A percentile compares a stretch with the other conserved stretches of the same genome.
phyloP scores from a whole-genome alignment of 106 monocot species.

The Iris macrosiphon region DNA sequence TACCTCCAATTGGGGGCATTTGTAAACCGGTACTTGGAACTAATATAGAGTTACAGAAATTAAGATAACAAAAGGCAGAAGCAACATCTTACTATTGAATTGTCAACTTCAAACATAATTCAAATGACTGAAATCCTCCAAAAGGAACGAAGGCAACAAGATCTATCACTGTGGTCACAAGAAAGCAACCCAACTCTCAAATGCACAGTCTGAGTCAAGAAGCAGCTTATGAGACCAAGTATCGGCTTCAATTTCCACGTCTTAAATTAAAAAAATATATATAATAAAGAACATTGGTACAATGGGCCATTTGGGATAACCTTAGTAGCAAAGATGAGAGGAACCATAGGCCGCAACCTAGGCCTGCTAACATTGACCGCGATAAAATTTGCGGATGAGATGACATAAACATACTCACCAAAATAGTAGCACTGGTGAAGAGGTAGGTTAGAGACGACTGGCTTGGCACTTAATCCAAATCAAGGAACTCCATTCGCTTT shows the following conservation, averaged over 20 bases:
- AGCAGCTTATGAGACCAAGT: background rate
- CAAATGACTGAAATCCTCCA: background rate
- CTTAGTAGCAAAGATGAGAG: background rate
- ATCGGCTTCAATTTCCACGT: background rate
- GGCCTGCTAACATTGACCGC: background rate
- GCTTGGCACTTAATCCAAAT: background rate
- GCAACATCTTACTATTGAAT: too few species aligned
- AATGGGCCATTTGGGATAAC: background rate
- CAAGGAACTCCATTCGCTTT: conserved; percentile 16
- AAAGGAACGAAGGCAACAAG: background rate
- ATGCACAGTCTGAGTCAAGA: background rate
- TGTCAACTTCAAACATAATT: background rate
- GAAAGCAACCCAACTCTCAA: background rate
- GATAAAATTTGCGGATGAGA: conserved; percentile 2
- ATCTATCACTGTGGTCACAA: background rate
- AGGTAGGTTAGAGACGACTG: background rate
- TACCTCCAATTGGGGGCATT: too few species aligned
- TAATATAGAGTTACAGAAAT: too few species aligned
- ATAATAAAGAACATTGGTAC: background rate
- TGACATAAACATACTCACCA: background rate
- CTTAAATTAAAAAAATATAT: background rate
- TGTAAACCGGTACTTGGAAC: too few species aligned
- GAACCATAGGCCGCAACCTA: background rate
- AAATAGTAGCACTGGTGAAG: too few species aligned
- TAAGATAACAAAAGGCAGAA: too few species aligned